phyloP scores from a whole-genome alignment of 2,329 filamentous ascomycete species.

The Alternaria arbusti region DNA sequence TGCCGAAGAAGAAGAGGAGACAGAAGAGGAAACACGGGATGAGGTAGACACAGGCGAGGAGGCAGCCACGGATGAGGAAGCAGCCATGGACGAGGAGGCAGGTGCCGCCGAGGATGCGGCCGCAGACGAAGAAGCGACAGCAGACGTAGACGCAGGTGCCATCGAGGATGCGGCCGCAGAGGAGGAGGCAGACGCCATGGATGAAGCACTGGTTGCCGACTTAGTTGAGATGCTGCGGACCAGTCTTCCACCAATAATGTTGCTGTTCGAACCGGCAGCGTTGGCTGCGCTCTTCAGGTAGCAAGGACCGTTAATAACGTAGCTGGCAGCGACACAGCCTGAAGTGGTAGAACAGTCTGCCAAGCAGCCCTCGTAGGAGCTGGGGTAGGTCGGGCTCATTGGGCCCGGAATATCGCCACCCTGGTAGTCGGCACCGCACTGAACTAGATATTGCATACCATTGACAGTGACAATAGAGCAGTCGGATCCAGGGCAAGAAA shows the following conservation, averaged over 20 bases:
- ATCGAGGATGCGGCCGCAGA: background rate
- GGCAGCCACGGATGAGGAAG: background rate
- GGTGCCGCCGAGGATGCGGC: background rate
- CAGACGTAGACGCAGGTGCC: background rate
- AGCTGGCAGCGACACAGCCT: conserved; percentile 29
- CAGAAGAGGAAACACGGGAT: background rate
- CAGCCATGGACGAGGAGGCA: background rate
- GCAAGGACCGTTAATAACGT: conserved; percentile 19
- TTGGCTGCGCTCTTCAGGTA: conserved; percentile 22
- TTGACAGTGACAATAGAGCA: background rate
- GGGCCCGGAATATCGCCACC: conserved; percentile 4
- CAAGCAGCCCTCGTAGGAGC: conserved; percentile 24
- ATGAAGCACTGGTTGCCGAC: background rate
- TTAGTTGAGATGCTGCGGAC: background rate
- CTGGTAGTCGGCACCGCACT: conserved; percentile 15
- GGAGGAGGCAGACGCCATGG: background rate
- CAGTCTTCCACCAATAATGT: conserved; percentile 24
- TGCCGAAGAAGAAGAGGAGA: background rate
- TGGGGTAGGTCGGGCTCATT: conserved; percentile 13
- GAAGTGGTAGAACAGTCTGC: conserved; percentile 18
- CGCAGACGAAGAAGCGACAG: background rate
- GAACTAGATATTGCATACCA: conserved; percentile 7
- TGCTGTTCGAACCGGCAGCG: conserved; percentile 3
- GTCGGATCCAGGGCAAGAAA: conserved; percentile 16
- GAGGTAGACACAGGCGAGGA: background rate